These are phyloP conservation scores for Sporothrix brunneoviolacea DNA, from an alignment of 2,329 filamentous ascomycete species.

Conservation along the genomic window DNA sequence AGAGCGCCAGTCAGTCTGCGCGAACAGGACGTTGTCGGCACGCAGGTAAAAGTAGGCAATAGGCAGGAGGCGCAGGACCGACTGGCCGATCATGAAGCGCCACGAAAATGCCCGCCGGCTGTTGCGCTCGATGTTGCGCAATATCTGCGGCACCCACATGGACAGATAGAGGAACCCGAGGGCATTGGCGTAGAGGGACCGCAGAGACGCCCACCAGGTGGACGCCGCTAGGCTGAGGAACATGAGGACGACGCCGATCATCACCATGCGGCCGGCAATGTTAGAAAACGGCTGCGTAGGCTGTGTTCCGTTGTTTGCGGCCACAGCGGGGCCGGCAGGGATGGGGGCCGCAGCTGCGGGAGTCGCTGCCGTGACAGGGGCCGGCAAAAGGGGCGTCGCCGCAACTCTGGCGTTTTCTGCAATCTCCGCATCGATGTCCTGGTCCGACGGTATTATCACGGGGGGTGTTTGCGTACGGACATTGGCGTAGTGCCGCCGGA, in stretches of 20 bases:
- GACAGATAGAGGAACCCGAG: slow-evolving; percentile 74
- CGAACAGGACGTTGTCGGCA: slow-evolving; percentile 73
- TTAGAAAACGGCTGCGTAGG: slow-evolving; percentile 40
- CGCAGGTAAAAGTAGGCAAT: slow-evolving; percentile 80
- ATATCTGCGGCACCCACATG: slow-evolving; percentile 87
- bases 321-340: slow-evolving; percentile 28
- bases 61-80: slow-evolving; percentile 67
- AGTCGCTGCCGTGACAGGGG: slow-evolving; percentile 25
- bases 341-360: slow-evolving; percentile 22
- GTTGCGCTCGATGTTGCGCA: slow-evolving; percentile 83
- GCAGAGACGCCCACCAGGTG: slow-evolving; percentile 52
- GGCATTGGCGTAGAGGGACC: slow-evolving; percentile 52
- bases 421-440: slow-evolving; percentile 57
- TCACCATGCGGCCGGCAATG: slow-evolving; percentile 50
- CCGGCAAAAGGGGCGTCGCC: slow-evolving; percentile 21
- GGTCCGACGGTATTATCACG: slow-evolving; percentile 57
- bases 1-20: slow-evolving; percentile 58
- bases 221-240: slow-evolving; percentile 54
- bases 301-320: slow-evolving; percentile 24
- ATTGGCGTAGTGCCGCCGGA: slow-evolving; percentile 23
- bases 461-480: slow-evolving; percentile 25
- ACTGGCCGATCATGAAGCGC: slow-evolving; percentile 85
- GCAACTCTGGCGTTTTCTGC: slow-evolving; percentile 30
- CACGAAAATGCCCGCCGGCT: slow-evolving; percentile 86
- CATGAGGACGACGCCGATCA: slow-evolving; percentile 48